phyloP scores from a whole-genome alignment of 305 asterid genomes.

The Fraxinus velutina region DNA sequence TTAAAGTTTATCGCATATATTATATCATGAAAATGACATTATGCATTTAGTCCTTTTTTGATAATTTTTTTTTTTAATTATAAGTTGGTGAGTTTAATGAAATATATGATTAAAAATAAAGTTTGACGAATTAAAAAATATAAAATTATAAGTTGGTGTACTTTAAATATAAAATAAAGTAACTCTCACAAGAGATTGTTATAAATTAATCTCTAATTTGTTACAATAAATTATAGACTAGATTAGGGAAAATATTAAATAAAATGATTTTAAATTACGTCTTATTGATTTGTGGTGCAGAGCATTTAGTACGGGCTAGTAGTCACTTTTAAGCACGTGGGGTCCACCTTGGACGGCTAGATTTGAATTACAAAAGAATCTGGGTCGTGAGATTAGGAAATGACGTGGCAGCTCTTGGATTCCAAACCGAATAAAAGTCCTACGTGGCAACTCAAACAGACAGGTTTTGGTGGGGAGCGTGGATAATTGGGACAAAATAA shows the following conservation, averaged over 20 bases:
- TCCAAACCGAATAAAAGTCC: slow-evolving; percentile 37
- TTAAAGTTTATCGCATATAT: neutral
- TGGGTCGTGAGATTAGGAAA: slow-evolving; percentile 33
- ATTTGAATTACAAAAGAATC: slow-evolving; percentile 24
- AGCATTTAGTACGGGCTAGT: slow-evolving; percentile 38
- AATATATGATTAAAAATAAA: too few species aligned
- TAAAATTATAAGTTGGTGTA: too few species aligned
- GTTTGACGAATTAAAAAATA: neutral
- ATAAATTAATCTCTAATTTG: neutral
- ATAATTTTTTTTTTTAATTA: too few species aligned
- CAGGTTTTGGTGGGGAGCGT: slow-evolving; percentile 37
- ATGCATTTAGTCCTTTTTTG: neutral
- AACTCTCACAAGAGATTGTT: neutral
- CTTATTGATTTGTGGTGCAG: slow-evolving; percentile 29
- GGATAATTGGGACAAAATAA: slow-evolving; percentile 27
- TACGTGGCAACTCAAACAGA: slow-evolving; percentile 42
- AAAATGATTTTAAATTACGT: slow-evolving; percentile 20
- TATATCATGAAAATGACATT: neutral
- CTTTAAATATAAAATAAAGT: too few species aligned
- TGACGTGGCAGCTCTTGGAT: slow-evolving; percentile 58
- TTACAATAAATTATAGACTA: neutral
- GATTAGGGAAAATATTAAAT: neutral
- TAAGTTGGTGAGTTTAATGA: neutral
- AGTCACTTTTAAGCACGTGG: slow-evolving; percentile 37
- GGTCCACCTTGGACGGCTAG: slow-evolving; percentile 25